phyloP scores from a whole-genome alignment of 345 rosid genomes.

The Gossypioides kirkii region DNA sequence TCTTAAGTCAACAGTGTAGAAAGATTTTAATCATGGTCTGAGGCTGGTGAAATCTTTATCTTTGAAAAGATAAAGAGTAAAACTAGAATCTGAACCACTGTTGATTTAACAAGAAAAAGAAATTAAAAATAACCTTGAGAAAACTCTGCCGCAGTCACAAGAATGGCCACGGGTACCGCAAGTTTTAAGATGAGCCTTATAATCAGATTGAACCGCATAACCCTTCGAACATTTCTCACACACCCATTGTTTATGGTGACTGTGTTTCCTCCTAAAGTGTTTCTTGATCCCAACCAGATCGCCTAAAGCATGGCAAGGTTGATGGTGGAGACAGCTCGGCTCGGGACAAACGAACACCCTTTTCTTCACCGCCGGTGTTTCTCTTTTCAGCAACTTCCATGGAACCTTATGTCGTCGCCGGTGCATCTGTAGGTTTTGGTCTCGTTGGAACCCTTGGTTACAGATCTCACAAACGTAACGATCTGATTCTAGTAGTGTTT shows the following conservation, averaged over 20 bases:
- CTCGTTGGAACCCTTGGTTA: conserved; percentile 96
- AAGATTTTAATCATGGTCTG: background rate
- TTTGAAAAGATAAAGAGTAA: background rate
- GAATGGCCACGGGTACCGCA: conserved; percentile 96
- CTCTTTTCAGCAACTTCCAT: conserved; percentile 92
- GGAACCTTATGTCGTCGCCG: conserved; percentile 93
- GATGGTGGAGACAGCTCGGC: conserved; percentile 86
- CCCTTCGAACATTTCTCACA: conserved; percentile 88
- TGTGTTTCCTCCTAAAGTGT: conserved; percentile 87
- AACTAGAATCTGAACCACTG: background rate
- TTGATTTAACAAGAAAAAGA: background rate
- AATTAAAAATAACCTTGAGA: conserved; percentile 56
- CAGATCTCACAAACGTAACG: conserved; percentile 97
- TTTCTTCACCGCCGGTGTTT: conserved; percentile 62
- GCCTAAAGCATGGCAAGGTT: conserved; percentile 93
- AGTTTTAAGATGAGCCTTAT: conserved; percentile 93
- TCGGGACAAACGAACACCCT: conserved; percentile 93
- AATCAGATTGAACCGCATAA: conserved; percentile 98
- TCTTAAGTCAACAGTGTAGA: no score
- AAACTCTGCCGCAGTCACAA: conserved; percentile 96
- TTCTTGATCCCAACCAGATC: conserved; percentile 96
- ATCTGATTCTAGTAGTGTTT: conserved; percentile 84
- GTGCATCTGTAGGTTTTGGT: conserved; percentile 98
- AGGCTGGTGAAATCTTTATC: background rate
- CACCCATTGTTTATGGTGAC: conserved; percentile 88